Evolutionary conservation across 2,329 filamentous ascomycete genomes (phyloP).

Genomic region (Zymoseptoria brevis): DNA sequence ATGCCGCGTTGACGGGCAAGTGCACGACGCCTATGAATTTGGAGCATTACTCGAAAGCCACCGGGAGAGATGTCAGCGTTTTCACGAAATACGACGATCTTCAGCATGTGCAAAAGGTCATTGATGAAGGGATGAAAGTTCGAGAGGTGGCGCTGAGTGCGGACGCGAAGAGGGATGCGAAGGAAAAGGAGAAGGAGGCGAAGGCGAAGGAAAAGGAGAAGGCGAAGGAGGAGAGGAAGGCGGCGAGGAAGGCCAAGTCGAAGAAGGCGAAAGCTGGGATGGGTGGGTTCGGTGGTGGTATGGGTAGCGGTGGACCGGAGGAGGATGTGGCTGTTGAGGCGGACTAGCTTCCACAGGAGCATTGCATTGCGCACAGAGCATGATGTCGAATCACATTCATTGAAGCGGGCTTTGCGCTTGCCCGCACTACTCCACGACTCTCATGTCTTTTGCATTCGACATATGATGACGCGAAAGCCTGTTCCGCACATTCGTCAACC

Average conservation of each 20-base stretch:
- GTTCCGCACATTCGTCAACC: too few species aligned
- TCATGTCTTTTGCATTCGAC: not conserved
- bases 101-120: constrained; percentile 29
- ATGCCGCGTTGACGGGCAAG: constrained; percentile 48
- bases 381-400: not conserved
- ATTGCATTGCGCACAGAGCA: not conserved
- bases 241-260: constrained; percentile 26
- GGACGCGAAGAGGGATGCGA: constrained; percentile 30
- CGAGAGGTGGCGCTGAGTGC: constrained; percentile 28
- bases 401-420: not conserved
- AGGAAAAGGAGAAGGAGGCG: constrained; percentile 25
- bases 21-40: constrained; percentile 35
- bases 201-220: constrained; percentile 28
- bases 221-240: constrained; percentile 23
- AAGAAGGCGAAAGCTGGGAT: constrained; percentile 18
- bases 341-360: not conserved
- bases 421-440: not conserved
- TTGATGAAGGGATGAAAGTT: constrained; percentile 24
- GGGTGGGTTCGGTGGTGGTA: constrained; percentile 13
- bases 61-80: constrained; percentile 29
- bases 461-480: not conserved
- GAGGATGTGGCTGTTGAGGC: constrained; percentile 1
- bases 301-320: constrained; percentile 13
- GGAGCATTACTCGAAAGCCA: constrained; percentile 33
- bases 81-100: constrained; percentile 32